These are phyloP conservation scores for Moricandia moricandioides DNA, from an alignment of 345 rosid genomes.

Conservation along the genomic window DNA sequence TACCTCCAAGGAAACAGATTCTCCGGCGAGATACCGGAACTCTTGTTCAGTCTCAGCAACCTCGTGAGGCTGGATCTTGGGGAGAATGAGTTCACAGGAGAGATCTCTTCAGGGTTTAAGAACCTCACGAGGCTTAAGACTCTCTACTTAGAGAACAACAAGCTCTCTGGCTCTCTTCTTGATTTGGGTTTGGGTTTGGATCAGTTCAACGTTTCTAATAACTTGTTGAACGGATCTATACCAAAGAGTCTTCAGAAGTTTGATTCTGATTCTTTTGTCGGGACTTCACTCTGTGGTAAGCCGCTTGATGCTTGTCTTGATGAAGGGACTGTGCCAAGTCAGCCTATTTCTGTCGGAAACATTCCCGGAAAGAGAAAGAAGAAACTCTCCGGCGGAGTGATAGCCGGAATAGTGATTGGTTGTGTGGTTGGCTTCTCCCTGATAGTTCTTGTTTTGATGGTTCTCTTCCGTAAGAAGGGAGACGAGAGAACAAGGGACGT, in stretches of 20 bases:
- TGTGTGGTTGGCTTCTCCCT: constrained; percentile 57
- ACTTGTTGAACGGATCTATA: constrained; percentile 76
- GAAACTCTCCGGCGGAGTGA: constrained; percentile 77
- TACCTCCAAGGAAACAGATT: constrained; percentile 82
- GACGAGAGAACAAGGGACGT: constrained; percentile 56
- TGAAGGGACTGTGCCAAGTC: constrained; percentile 48
- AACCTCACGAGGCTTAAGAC: constrained; percentile 76
- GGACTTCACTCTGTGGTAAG: constrained; percentile 79
- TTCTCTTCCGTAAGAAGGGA: constrained; percentile 58
- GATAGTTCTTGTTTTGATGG: constrained; percentile 50
- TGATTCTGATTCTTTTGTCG: constrained; percentile 52
- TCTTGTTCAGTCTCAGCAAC: constrained; percentile 49
- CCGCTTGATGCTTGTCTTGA: constrained; percentile 51
- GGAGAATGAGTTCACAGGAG: constrained; percentile 63
- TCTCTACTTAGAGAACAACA: constrained; percentile 64
- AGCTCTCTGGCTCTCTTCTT: constrained; percentile 57
- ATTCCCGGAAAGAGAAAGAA: constrained; percentile 42
- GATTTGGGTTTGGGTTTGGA: constrained; percentile 46
- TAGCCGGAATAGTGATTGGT: constrained; percentile 88
- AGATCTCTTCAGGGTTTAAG: constrained; percentile 50
- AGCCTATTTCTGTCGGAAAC: constrained; percentile 40
- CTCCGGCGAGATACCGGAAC: constrained; percentile 69
- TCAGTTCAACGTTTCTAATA: constrained; percentile 83
- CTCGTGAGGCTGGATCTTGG: constrained; percentile 70
- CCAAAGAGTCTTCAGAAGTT: constrained; percentile 49